Percentiles rank a stretch among this genome's conserved stretches.
These are phyloP conservation scores for Fusarium heterosporum DNA, from an alignment of 2,329 filamentous ascomycete species.

Conservation along the genomic window DNA sequence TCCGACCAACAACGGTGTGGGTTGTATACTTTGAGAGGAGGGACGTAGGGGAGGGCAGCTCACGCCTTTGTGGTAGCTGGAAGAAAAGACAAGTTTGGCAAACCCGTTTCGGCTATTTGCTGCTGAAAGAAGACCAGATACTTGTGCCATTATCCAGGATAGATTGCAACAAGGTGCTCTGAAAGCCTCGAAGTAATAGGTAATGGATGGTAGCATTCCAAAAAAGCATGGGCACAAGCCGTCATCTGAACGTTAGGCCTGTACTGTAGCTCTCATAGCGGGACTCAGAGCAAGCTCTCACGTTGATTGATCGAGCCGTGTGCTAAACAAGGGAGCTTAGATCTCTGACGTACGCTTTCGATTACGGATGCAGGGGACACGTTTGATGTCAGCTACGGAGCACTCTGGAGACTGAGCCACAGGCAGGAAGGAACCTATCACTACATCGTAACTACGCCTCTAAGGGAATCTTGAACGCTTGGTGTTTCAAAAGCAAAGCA, in stretches of 20 bases:
- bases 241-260: constrained; percentile 24
- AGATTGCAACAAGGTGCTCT: background rate
- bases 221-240: constrained; percentile 14
- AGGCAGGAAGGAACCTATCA: constrained; percentile 7
- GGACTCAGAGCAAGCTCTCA: constrained; percentile 18
- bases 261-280: constrained; percentile 9
- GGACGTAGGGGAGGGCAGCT: constrained; percentile 10
- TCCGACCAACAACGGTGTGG: background rate
- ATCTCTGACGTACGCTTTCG: constrained; percentile 25
- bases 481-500: background rate
- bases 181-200: background rate
- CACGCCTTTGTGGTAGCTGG: constrained; percentile 33
- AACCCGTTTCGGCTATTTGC: constrained; percentile 11
- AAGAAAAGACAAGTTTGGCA: constrained; percentile 19
- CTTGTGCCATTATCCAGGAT: background rate
- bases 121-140: constrained; percentile 5
- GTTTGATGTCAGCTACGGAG: constrained; percentile 7
- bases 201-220: constrained; percentile 6
- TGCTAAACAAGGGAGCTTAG: constrained; percentile 18
- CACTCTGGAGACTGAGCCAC: constrained; percentile 10
- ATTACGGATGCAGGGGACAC: constrained; percentile 13
- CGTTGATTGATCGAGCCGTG: constrained; percentile 16
- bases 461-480: constrained; percentile 25
- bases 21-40: constrained; percentile 22
- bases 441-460: constrained; percentile 20